A percentile compares a stretch with the other conserved stretches of the same genome.
phyloP scores from a whole-genome alignment of 306 rosid species.

The Quercus aquifolioides region DNA sequence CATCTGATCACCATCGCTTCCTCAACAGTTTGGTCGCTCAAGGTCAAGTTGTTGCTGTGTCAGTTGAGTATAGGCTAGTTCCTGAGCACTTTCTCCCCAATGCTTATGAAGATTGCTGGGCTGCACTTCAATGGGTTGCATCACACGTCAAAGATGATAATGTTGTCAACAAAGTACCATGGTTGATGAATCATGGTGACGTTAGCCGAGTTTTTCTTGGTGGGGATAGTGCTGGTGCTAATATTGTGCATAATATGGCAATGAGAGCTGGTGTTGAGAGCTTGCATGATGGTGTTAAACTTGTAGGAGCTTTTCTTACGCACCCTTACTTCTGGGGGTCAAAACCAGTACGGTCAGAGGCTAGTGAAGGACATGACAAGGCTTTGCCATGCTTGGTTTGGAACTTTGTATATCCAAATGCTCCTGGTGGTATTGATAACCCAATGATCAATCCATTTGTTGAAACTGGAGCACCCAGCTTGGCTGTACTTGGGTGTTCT shows the following conservation, averaged over 20 bases:
- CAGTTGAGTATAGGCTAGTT: slow-evolving; percentile 26
- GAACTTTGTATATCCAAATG: slow-evolving; percentile 41
- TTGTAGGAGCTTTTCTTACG: slow-evolving; percentile 29
- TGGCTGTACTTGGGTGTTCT: slow-evolving; percentile 35
- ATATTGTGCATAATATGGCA: slow-evolving; percentile 34
- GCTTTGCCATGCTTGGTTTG: slow-evolving; percentile 4
- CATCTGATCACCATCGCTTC: slow-evolving; percentile 18
- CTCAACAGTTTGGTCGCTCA: slow-evolving; percentile 2
- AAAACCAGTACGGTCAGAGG: slow-evolving; percentile 18
- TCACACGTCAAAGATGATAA: not conserved
- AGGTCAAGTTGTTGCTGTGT: slow-evolving; percentile 7
- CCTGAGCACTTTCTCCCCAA: slow-evolving; percentile 39
- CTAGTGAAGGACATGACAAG: slow-evolving; percentile 4
- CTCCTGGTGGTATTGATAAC: slow-evolving; percentile 36
- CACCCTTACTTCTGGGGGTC: slow-evolving; percentile 51
- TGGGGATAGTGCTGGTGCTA: slow-evolving; percentile 53
- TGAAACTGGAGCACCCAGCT: slow-evolving; percentile 27
- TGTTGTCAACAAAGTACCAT: slow-evolving; percentile 22
- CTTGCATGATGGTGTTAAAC: slow-evolving; percentile 29
- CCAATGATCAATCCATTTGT: slow-evolving; percentile 31
- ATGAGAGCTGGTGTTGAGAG: slow-evolving; percentile 45
- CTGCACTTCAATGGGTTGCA: slow-evolving; percentile 29
- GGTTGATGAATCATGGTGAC: slow-evolving; percentile 38
- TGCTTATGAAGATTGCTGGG: slow-evolving; percentile 41
- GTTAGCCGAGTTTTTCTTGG: slow-evolving; percentile 30